Evolutionary conservation across 495 filamentous ascomycete species (phyloP), one percentile per base, ranked within the genome.

Genomic region (Penicillium verhagenii): DNA sequence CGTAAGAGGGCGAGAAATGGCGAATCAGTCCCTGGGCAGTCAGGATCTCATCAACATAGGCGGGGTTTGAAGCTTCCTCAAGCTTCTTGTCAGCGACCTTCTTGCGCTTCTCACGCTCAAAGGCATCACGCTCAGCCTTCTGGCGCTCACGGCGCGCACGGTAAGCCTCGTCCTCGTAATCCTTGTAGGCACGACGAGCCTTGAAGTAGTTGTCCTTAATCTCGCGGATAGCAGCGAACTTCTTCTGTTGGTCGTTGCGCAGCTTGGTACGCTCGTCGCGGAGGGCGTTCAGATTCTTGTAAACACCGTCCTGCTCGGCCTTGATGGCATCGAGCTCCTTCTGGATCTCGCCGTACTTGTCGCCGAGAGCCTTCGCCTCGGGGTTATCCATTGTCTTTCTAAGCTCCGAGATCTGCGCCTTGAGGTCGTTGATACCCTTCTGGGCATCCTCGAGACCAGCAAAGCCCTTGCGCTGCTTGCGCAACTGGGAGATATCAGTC

Each of bases 401-500:
- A 61, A 95, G 83, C 54, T 89, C 86, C 49, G 92, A 82, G 57
- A 97, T 89, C 69, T 94, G 86, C 29, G 84, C 80, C 79, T 90
- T 96, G 52, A 92, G 69, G 31, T 88, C 83, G 65, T 92, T 86
- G 66, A 98, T 97, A 20, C 75, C 78, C 78, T 91, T 91, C 72
- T 97, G 88, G 19, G 79, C 74, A 33, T 89, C 86, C 18, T 93
- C 89, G 64, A 97, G 86, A 31, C 82, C 82, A 43, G 83, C 84
- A 63, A 97, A 96, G 70, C 82, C 86, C 84, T 96, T 97, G 71
- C 88, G 86, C 69, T 88, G 85, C 79, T 92, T 96, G 67, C 88
- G 85, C 57, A 97, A 75, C 69, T 72, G 88, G 43, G 86, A 87
- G 51, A 95, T 84, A 58, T 96, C 91, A 18, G 80, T 71, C 1